Base-by-base conservation (phyloP, 768 basidiomycete genomes). In the Lyophyllum decastes region DNA sequence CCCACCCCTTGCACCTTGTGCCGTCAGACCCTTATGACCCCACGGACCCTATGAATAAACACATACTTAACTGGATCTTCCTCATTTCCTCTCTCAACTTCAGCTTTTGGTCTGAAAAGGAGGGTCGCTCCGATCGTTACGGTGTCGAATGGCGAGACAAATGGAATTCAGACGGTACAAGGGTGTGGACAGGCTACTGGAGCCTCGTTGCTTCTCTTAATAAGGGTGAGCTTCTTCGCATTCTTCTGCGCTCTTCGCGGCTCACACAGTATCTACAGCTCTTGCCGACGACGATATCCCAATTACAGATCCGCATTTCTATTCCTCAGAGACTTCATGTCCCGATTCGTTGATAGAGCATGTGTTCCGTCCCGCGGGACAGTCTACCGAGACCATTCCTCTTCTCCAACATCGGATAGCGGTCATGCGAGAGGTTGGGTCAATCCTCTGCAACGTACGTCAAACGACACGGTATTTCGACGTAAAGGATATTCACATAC, bases 81-180 rank as follows among this genome's bases (percentile, higher is more conserved):
- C 82, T 92, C 59, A 87, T 95, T 41, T 94, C 89, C 2, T 82
- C 87, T 16, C 81, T 93, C 50, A 96, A 94, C 71, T 96, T 92
- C 71, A 90, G 83, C 65, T 96, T 92, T 71, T 95, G 95, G 94
- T 93, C 89, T 0, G 85, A 88, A 66, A 78, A 72, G 41, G 85
- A 88, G 59, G 83, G 84, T 0, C 70, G 62, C 5, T 62, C 75
- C 3, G 85, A 82, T 33, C 79, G 91, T 25, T 96, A 86, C 66
- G 91, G 89, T 21, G 86, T 95, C 2, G 80, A 87, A 64, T 95
- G 93, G 92, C 78, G 84, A 52, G 71, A 78, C 8, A 83, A 85
- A 0, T 93, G 92, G 90, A 73, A 72, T 14, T 75, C 72, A n/a
- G 68, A 78, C 6, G 71, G 73, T n/a, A 76, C 59, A 43, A 77